Evolutionary conservation across 1,139 yeast species (phyloP).

Genomic region (Entelexis sorbosivorans): DNA sequence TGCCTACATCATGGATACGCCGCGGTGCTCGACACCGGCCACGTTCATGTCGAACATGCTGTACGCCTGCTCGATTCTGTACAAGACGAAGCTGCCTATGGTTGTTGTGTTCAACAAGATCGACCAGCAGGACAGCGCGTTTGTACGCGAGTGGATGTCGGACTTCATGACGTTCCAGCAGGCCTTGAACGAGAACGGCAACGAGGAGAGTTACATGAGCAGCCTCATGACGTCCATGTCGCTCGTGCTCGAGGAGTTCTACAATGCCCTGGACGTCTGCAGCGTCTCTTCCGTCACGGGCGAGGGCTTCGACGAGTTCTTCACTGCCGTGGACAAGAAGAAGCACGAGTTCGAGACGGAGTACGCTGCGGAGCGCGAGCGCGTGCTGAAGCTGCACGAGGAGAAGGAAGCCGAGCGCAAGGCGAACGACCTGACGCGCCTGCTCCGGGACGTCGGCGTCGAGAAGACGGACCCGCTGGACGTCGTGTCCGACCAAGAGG

Average conservation of each 20-base stretch:
- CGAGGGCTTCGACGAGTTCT: constrained; percentile 82
- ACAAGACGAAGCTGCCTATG: constrained; percentile 95
- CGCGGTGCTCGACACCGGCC: constrained; percentile 85
- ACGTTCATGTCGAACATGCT: constrained; percentile 98
- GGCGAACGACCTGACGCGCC: constrained; percentile 53
- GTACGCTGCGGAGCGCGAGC: constrained; percentile 78
- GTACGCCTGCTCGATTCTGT: constrained; percentile 91
- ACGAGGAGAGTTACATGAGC: constrained; percentile 87
- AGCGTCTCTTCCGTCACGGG: constrained; percentile 90
- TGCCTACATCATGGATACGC: constrained; percentile 94
- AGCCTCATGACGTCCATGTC: constrained; percentile 91
- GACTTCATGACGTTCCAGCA: constrained; percentile 75
- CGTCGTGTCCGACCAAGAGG: constrained; percentile 59
- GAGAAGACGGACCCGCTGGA: constrained; percentile 42
- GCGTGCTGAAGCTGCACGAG: constrained; percentile 64
- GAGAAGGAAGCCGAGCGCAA: constrained; percentile 63
- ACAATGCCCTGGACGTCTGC: constrained; percentile 83
- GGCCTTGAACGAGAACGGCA: constrained; percentile 44
- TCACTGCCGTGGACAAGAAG: constrained; percentile 71
- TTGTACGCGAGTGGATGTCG: constrained; percentile 95
- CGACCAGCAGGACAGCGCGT: constrained; percentile 71
- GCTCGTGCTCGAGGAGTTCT: constrained; percentile 90
- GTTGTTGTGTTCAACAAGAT: constrained; percentile 92
- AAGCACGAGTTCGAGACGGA: constrained; percentile 77
- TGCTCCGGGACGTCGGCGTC: constrained; percentile 78